phyloP scores from a whole-genome alignment of 495 filamentous ascomycete genomes.

The Podospora comata region DNA sequence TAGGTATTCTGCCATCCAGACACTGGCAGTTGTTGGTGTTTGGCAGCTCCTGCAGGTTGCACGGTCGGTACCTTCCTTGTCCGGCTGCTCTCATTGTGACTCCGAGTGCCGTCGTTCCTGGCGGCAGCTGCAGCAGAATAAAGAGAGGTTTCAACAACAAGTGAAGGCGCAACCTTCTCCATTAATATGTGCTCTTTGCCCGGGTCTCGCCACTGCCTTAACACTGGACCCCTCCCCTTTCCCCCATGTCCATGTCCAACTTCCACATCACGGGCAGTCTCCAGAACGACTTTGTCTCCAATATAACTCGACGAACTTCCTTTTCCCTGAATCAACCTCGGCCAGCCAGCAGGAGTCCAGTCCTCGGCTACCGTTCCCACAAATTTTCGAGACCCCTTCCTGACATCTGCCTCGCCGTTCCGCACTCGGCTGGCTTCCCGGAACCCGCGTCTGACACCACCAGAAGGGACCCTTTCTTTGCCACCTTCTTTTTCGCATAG shows the following conservation, averaged over 20 bases:
- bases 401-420: constrained; percentile 11
- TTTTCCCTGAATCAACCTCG: constrained; percentile 8
- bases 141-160: constrained; percentile 27
- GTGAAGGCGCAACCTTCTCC: constrained; percentile 20
- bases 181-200: constrained; percentile 33
- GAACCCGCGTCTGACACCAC: constrained; percentile 18
- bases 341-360: constrained; percentile 6
- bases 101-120: constrained; percentile 21
- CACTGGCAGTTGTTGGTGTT: background rate
- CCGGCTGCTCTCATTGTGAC: constrained; percentile 36
- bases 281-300: background rate
- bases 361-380: constrained; percentile 1
- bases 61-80: constrained; percentile 32
- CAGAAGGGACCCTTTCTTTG: constrained; percentile 1
- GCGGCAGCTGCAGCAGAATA: constrained; percentile 25
- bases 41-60: background rate
- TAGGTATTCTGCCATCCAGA: background rate
- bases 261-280: too few species aligned
- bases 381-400: constrained; percentile 7
- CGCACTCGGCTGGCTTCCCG: constrained; percentile 21
- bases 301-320: background rate
- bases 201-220: constrained; percentile 19
- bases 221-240: constrained; percentile 11
- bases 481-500: constrained; percentile 12
- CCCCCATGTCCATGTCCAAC: background rate